Base-by-base conservation (phyloP, 78 protist species). In the Diacronema lutheri region DNA sequence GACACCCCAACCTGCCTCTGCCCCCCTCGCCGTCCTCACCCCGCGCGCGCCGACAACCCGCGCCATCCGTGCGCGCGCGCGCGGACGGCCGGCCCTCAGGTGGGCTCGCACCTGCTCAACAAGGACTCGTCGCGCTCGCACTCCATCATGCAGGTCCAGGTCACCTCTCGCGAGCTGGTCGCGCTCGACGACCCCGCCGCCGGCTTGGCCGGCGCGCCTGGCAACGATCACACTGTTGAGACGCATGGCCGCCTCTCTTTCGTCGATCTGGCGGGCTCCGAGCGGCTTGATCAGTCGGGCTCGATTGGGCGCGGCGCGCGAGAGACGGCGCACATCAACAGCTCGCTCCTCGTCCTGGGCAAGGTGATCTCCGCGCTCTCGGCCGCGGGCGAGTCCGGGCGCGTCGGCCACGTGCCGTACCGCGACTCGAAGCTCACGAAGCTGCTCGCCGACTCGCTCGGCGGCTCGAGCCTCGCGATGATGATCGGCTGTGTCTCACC, bases 231-330 rank as follows among this genome's bases (percentile, higher is more conserved):
- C 13, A 12, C 37, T 26, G 13, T 46, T 14, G n/a, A 23, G 65
- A 65, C 33, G 50, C 44, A 33, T 25, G 91, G 87, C 37, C 83
- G 82, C 73, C n/a, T 83, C 50, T 7, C 87, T 21, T 85, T 89
- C 41, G 92, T 89, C 29, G 92, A 85, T 66, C 71, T 89, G n/a
- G 92, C 92, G 5, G 92, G 92, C 16, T 73, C 83, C 21, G 90
- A 87, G 60, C 76, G 86, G 37, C 78, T 87, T 26, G 31, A 56
- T 57, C 72, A 87, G 40, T 35, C 76, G 1, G 7, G 29, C 23
- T 50, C 81, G 6, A 23, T 2, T 1, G 88, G 87, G 29, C 87
- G 29, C 21, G 35, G 7, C 69, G 38, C 66, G 23, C 62, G 50
- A 40, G 92, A 89, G 86, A 85, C 92, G 38, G 68, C 38, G 16